Conservation (phyloP, 495 filamentous ascomycete species). For the Collariella sp. region DNA sequence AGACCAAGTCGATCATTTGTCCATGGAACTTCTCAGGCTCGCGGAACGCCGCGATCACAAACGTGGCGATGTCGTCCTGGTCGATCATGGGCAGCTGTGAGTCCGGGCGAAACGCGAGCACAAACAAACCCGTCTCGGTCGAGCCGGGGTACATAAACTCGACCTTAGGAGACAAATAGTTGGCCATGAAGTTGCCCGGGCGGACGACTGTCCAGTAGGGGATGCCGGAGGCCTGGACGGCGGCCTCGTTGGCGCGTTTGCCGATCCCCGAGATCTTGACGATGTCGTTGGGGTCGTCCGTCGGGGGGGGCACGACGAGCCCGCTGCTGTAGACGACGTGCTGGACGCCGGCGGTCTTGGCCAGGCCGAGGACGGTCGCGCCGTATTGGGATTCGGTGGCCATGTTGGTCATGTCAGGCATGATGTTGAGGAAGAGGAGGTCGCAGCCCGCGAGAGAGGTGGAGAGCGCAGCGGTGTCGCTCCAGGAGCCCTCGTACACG, state of each 20-base stretch:
- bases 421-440: conserved; percentile 42
- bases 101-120: conserved; percentile 13
- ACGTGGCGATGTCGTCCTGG: conserved; percentile 42
- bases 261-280: conserved; percentile 22
- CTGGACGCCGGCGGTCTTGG: conserved; percentile 33
- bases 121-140: conserved; percentile 27
- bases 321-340: conserved; percentile 34
- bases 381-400: conserved; percentile 31
- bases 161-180: conserved; percentile 34
- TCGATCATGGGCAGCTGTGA: conserved; percentile 35
- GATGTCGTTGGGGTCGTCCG: conserved; percentile 25
- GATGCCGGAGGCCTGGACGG: conserved; percentile 28
- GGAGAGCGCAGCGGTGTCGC: conserved; percentile 32
- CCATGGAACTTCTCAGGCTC: conserved; percentile 33
- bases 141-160: conserved; percentile 31
- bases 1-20: conserved; percentile 32
- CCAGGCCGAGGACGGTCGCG: conserved; percentile 32
- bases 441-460: conserved; percentile 34
- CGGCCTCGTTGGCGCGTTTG: conserved; percentile 34
- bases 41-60: conserved; percentile 35
- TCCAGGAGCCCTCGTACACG: conserved; percentile 34
- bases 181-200: conserved; percentile 45
- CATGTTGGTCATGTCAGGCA: conserved; percentile 25
- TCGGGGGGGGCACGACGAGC: conserved; percentile 10
- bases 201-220: conserved; percentile 37